Conservation (phyloP, 768 basidiomycete species). For the Agrocybe chaxingu region DNA sequence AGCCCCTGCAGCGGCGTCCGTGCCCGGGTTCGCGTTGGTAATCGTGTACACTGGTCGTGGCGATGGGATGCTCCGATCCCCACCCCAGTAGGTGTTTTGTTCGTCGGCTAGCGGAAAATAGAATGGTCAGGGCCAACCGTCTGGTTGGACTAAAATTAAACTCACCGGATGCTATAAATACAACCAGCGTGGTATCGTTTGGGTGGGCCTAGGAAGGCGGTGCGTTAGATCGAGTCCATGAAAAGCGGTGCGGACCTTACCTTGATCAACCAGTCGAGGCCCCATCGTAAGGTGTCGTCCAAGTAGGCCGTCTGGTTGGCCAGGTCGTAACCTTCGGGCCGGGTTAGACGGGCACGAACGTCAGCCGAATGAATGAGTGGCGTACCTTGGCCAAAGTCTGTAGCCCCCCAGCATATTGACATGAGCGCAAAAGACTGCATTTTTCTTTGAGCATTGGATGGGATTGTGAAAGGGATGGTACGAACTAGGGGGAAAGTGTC, state of each 20-base stretch:
- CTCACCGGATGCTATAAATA: slow-evolving; percentile 70
- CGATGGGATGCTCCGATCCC: slow-evolving; percentile 71
- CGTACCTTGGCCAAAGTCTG: slow-evolving; percentile 75
- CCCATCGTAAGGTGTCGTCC: slow-evolving; percentile 90
- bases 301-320: slow-evolving; percentile 88
- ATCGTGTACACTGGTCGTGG: slow-evolving; percentile 78
- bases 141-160: background rate
- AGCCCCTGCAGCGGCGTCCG: slow-evolving; percentile 82
- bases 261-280: slow-evolving; percentile 89
- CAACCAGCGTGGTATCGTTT: slow-evolving; percentile 63
- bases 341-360: slow-evolving; percentile 1
- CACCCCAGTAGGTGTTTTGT: slow-evolving; percentile 88
- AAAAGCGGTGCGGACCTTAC: slow-evolving; percentile 31
- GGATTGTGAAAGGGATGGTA: background rate
- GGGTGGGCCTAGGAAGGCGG: slow-evolving; percentile 67
- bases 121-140: slow-evolving; percentile 2
- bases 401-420: slow-evolving; percentile 89
- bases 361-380: background rate
- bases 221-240: background rate
- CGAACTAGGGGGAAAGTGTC: slow-evolving; percentile 80
- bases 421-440: slow-evolving; percentile 74
- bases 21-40: slow-evolving; percentile 79
- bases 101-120: slow-evolving; percentile 37
- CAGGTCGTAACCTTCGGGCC: slow-evolving; percentile 64
- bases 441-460: background rate